Evolutionary conservation across 306 rosid genomes (phyloP), one percentile per base, ranked within the genome.

Genomic region (Trifolium pratense): DNA sequence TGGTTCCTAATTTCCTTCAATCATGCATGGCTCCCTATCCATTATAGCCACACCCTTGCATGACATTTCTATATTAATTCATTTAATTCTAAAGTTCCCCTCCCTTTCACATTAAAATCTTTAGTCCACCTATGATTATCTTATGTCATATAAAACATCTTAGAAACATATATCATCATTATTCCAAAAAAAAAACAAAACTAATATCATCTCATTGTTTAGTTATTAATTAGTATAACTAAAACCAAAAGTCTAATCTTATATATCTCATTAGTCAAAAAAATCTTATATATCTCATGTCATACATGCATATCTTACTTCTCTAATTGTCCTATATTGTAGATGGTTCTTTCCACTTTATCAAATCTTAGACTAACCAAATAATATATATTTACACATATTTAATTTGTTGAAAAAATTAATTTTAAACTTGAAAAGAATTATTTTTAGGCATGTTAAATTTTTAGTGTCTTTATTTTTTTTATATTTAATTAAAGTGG

Each of bases 1-100:
- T 53, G 70, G 64, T 63, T 75, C 69, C 63, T 57, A 7, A 37
- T 51, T 6, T 26, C 36, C 73, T 61, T 46, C 76, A 62, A 62
- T 80, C 80, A 70, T 70, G 69, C 46, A 63, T 40, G 58, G 53
- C 29, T 51, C 8, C 45, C 8, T 62, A 14, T 15, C 1, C 18
- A 48, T 23, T 39, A 29, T 25, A 14, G 23, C 13, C 62, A 67
- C 60, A 39, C 3, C 25, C 20, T 60, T 71, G 63, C 64, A 53
- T 43, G 67, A 29, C 51, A 53, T 21, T 14, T 49, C n/a, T n/a
- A 18, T 4, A 40, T 2, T 10, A 21, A n/a, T 23, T 56, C 23
- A 59, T 26, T 59, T 59, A 51, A 61, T 39, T 66, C 58, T 39
- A 65, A 39, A 71, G 21, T 23, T 48, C 66, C 31, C 23, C 2